Evolutionary conservation across 169 alveolate genomes (phyloP).

Genomic region (Plasmodium cynomolgi): DNA sequence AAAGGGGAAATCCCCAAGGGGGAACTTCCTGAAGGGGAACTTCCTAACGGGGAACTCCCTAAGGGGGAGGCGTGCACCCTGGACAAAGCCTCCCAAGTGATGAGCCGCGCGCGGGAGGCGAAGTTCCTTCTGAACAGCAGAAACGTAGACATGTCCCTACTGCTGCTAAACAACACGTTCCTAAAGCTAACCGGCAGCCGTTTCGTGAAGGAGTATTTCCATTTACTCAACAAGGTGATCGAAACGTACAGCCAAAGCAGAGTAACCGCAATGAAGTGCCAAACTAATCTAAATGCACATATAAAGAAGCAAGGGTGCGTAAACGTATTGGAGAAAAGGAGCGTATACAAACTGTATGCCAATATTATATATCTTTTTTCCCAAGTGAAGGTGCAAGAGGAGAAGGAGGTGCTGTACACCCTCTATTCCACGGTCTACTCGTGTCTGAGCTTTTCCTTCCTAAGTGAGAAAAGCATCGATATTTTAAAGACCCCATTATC

Average conservation of each 20-base stretch:
- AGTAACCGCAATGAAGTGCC: constrained; percentile 48
- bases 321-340: constrained; percentile 32
- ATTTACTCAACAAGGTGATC: constrained; percentile 18
- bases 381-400: constrained; percentile 7
- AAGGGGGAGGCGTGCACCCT: neutral
- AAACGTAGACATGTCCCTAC: constrained; percentile 21
- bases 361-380: constrained; percentile 57
- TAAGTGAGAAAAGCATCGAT: constrained; percentile 3
- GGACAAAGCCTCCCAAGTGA: neutral
- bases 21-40: neutral
- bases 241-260: constrained; percentile 35
- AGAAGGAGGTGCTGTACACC: constrained; percentile 34
- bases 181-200: constrained; percentile 13
- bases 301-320: constrained; percentile 7
- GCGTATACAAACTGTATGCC: constrained; percentile 60
- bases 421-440: constrained; percentile 59
- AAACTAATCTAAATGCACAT: constrained; percentile 32
- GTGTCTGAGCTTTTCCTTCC: constrained; percentile 27
- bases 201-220: constrained; percentile 46
- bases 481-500: constrained; percentile 56
- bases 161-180: constrained; percentile 45
- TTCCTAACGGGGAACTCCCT: neutral
- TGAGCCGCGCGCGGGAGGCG: neutral
- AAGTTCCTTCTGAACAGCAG: neutral
- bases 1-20: neutral